These are phyloP conservation scores for Boletus rufocinnamomeus DNA, from an alignment of 768 basidiomycete species.

Conservation along the genomic window DNA sequence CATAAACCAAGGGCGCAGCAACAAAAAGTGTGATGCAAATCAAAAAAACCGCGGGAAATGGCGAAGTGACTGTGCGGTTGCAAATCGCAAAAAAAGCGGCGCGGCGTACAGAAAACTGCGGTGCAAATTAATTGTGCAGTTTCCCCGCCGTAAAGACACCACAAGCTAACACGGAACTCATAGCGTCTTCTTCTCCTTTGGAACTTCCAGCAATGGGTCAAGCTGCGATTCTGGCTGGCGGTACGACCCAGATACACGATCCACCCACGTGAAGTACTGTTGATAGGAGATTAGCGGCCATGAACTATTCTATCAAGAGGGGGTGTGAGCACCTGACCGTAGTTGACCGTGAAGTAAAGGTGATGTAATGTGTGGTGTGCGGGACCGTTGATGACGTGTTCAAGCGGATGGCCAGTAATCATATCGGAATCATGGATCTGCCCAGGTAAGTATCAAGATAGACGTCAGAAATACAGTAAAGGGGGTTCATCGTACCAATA, in stretches of 20 bases:
- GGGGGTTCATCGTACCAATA: constrained; percentile 61
- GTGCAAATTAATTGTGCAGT: no score
- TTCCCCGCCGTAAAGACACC: no score
- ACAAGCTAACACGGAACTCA: constrained; percentile 1
- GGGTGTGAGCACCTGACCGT: constrained; percentile 72
- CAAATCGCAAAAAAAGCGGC: no score
- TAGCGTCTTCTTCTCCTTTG: constrained; percentile 34
- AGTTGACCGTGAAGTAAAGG: constrained; percentile 95
- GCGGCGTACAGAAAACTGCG: no score
- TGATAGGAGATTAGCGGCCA: constrained; percentile 22
- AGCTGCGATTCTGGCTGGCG: constrained; percentile 81
- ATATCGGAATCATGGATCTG: constrained; percentile 99
- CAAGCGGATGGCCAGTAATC: constrained; percentile 88
- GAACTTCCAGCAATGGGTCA: constrained; percentile 77
- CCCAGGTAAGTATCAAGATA: background rate
- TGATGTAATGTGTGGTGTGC: constrained; percentile 98
- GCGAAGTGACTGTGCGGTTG: no score
- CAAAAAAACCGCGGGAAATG: no score
- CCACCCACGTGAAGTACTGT: constrained; percentile 97
- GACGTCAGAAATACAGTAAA: background rate
- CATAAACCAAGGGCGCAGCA: no score
- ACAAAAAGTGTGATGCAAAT: no score
- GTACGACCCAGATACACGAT: constrained; percentile 81
- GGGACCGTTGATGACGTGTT: constrained; percentile 94
- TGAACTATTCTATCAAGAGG: background rate